Evolutionary conservation across 805 yeast genomes (phyloP), one percentile per base, ranked within the genome.

Genomic region (Starmerella bombi): DNA sequence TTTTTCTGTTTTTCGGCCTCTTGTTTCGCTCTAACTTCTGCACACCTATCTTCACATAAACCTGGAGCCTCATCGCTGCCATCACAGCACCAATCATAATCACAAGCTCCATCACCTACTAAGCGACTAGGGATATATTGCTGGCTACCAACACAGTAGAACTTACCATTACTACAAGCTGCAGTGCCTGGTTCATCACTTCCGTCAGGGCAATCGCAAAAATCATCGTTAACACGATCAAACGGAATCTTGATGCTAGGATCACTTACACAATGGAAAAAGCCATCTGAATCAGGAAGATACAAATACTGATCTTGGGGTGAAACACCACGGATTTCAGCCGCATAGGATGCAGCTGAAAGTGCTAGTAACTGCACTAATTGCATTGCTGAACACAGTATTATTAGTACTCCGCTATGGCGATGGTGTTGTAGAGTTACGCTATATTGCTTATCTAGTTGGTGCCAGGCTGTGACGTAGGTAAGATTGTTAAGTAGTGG

Each of bases 161-260:
- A 86, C 35, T 50, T 49, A n/a, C 61, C 60, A 38, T 45, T 46
- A 12, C 63, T 53, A 59, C 97, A 88, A 0, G 95, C 95, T 30
- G 78, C 64, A 1, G 97, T 88, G 0, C 96, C 96, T 0, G 96
- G 95, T 59, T 91, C 97, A 62, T 91, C 98, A 4, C 86, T 75
- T 0, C 97, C 97, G 61, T 91, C 98, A 0, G 96, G 96, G 63
- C 97, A 88, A 55, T 91, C 97, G 61, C 97, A 88, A 55, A 70
- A 78, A 51, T 85, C 80, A 59, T 91, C 96, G 57, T 88, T 88
- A 51, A 88, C 69, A 53, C 76, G 80, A 28, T 63, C 63, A 38
- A 65, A 64, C 31, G 76, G 65, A 16, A 88, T 60, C 17, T 64
- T 65, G 4, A 84, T 72, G n/a, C 72, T 69, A 0, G 91, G 78